phyloP scores from a whole-genome alignment of 2,329 filamentous ascomycete species.

The Paecilomyces formosus region DNA sequence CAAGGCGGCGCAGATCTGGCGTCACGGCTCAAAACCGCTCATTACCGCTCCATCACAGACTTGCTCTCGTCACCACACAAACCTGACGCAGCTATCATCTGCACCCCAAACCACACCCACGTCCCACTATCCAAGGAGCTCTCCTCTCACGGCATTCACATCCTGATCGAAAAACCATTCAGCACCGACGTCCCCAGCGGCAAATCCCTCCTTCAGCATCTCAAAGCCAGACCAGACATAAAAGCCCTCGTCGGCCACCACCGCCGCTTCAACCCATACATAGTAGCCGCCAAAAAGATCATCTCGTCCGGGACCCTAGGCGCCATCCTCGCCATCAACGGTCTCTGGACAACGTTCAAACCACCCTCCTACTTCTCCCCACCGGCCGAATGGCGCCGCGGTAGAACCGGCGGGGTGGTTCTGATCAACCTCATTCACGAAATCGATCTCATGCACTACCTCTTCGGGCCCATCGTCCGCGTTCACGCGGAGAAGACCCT shows the following conservation, averaged over 20 bases:
- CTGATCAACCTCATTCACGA: slow-evolving; percentile 57
- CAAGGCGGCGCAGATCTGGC: slow-evolving; percentile 30
- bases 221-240: slow-evolving; percentile 17
- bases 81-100: slow-evolving; percentile 51
- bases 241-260: slow-evolving; percentile 52
- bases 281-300: slow-evolving; percentile 42
- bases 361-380: slow-evolving; percentile 44
- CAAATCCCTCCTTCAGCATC: slow-evolving; percentile 13
- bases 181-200: slow-evolving; percentile 28
- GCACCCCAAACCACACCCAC: slow-evolving; percentile 54
- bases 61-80: slow-evolving; percentile 31
- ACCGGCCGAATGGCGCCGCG: slow-evolving; percentile 42
- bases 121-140: slow-evolving; percentile 45
- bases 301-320: slow-evolving; percentile 39
- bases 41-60: slow-evolving; percentile 34
- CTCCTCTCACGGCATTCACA: slow-evolving; percentile 41
- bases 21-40: slow-evolving; percentile 27
- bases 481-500: slow-evolving; percentile 45
- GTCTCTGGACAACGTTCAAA: slow-evolving; percentile 49
- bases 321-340: slow-evolving; percentile 44
- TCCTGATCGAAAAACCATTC: slow-evolving; percentile 53
- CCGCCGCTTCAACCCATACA: slow-evolving; percentile 52
- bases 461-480: slow-evolving; percentile 46
- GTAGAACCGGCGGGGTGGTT: slow-evolving; percentile 40
- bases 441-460: slow-evolving; percentile 50